Base-by-base conservation (phyloP, 2,329 filamentous ascomycete species). In the Penicillium sclerotiorum region DNA sequence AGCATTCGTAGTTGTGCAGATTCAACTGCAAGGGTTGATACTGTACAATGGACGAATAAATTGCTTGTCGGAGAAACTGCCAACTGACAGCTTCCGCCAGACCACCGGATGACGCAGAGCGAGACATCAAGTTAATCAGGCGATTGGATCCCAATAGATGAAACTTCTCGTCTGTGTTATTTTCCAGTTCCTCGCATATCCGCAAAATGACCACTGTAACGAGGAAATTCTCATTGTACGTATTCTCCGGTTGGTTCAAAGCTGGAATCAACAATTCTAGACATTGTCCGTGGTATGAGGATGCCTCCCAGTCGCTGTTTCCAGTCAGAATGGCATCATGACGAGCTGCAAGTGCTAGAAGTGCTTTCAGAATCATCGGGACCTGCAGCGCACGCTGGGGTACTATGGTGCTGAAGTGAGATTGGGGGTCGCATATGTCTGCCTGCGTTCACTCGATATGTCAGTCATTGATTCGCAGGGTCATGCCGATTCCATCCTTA, bases 191-290 rank as follows among this genome's bases (percentile, higher is more conserved):
- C 57, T 80, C 77, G 45, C 79, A 77, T 5, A 79, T 66, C 0
- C 77, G 71, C 17, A 79, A 60, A 5, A 80, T 70, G 8, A 80
- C 77, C 0, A 80, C 76, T 0, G 77, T 75, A 1, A 76, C 70
- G 0, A 80, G 62, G 2, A 79, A 69, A 13, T 73, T 75, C 25
- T 77, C 77, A 40, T 77, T 74, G 57, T 74, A 77, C 1, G 70
- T 69, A 1, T 71, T 65, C 12, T 70, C 66, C 0, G 75, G 72
- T 28, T 70, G 68, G 7, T 74, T 69, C 12, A 80, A 65, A 2
- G 73, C 72, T 9, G 72, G 64, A 2, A 80, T 78, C 5, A 80
- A 67, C 9, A 77, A 62, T 45, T 76, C 70, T 8, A 80, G 64
- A 49, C 76, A 79, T 43, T 73, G 65, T 17, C 74, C 72, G 30